Conservation (phyloP, 495 filamentous ascomycete genomes). For the Thermothielavioides terrestris region DNA sequence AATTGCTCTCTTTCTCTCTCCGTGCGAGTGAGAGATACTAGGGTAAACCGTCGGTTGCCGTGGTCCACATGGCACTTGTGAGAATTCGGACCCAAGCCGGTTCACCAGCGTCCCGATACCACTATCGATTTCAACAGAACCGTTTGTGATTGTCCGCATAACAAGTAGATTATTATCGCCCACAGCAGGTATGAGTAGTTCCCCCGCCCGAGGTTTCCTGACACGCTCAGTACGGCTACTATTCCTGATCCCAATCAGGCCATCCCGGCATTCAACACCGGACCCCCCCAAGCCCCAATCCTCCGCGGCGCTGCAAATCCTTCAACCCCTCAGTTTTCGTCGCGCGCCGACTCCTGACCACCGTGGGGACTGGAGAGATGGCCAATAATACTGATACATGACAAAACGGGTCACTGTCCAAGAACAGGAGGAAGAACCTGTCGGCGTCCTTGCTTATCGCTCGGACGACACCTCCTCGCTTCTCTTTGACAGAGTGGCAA, state of each 20-base stretch:
- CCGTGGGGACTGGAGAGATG: background rate
- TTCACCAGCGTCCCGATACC: background rate
- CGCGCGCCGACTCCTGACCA: constrained; percentile 11
- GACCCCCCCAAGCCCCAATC: background rate
- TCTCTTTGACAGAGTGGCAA: too few species aligned
- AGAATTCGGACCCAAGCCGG: too few species aligned
- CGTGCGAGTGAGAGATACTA: too few species aligned
- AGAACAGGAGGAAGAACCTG: background rate
- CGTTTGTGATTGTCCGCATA: background rate
- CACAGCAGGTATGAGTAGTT: background rate
- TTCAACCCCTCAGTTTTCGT: background rate
- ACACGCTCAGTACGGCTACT: background rate
- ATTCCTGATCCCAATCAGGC: background rate
- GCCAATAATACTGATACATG: constrained; percentile 23
- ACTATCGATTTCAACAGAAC: background rate
- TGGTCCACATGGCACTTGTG: background rate
- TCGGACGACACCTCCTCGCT: background rate
- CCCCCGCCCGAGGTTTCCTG: background rate
- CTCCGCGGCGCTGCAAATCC: background rate
- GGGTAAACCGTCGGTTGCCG: too few species aligned
- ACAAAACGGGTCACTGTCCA: constrained; percentile 1
- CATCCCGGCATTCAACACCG: too few species aligned
- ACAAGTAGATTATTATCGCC: background rate
- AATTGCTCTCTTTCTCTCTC: too few species aligned
- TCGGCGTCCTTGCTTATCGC: background rate